phyloP scores from a whole-genome alignment of 306 rosid species.

The Spatholobus suberectus region DNA sequence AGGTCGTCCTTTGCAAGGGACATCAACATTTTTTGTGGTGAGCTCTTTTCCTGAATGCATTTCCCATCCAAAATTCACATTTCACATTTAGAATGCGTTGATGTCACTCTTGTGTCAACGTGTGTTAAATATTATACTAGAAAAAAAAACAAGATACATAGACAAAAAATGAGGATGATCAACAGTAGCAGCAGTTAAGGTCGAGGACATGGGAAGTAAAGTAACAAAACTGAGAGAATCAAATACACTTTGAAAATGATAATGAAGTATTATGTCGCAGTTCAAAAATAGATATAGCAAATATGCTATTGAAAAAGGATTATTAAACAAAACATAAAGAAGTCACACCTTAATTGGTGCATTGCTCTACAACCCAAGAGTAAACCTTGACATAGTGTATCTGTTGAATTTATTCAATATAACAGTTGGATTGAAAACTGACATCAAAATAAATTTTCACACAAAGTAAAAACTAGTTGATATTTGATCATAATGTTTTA shows the following conservation, averaged over 20 bases:
- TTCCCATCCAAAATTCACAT: slow-evolving; percentile 16
- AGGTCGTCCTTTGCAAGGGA: slow-evolving; percentile 36
- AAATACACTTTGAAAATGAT: background rate
- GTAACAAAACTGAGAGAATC: background rate
- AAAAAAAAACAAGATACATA: background rate
- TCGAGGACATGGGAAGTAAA: background rate
- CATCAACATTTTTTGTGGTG: slow-evolving; percentile 17
- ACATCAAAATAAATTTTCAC: background rate
- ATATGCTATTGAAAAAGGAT: background rate
- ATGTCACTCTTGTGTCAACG: background rate
- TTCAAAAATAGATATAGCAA: background rate
- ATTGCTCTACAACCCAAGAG: background rate
- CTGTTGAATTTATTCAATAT: background rate
- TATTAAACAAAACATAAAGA: background rate
- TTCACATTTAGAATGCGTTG: background rate
- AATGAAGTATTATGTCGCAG: background rate
- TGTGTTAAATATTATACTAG: slow-evolving; percentile 23
- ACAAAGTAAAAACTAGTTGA: background rate
- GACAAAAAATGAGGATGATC: background rate
- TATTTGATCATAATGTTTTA: background rate
- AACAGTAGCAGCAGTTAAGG: background rate
- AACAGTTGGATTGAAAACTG: background rate
- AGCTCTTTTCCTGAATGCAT: slow-evolving; percentile 34
- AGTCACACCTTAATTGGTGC: background rate
- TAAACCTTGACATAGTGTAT: background rate